A percentile compares a stretch with the other conserved stretches of the same genome.
Conservation (phyloP, 768 basidiomycete species). For the Lactifluus volemus region DNA sequence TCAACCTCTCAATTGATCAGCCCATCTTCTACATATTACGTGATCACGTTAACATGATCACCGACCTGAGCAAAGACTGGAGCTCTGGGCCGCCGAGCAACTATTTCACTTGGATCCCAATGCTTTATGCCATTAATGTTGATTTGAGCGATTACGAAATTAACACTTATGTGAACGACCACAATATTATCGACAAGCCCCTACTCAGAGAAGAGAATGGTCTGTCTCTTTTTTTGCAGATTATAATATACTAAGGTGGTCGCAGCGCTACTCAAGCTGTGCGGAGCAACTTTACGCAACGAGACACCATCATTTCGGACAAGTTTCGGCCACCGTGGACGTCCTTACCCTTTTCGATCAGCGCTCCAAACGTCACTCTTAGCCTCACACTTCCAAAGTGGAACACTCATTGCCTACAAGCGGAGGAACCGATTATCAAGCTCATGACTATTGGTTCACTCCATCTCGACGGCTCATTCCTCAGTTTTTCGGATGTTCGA, state of each 20-base stretch:
- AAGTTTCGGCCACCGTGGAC: constrained; percentile 65
- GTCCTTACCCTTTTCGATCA: constrained; percentile 54
- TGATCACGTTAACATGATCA: constrained; percentile 92
- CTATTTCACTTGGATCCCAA: constrained; percentile 78
- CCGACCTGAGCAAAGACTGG: constrained; percentile 93
- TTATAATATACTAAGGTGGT: neutral
- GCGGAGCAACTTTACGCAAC: constrained; percentile 47
- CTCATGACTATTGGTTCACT: constrained; percentile 53
- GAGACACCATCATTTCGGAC: constrained; percentile 54
- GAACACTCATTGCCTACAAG: constrained; percentile 76
- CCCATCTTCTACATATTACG: constrained; percentile 73
- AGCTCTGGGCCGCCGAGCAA: constrained; percentile 71
- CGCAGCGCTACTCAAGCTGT: constrained; percentile 63
- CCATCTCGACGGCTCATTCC: constrained; percentile 59
- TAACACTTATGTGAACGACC: constrained; percentile 85
- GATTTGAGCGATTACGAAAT: constrained; percentile 68
- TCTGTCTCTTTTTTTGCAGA: constrained; percentile 26
- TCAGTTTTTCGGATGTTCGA: constrained; percentile 57
- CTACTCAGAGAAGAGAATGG: constrained; percentile 77
- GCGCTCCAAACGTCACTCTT: constrained; percentile 48
- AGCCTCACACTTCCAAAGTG: constrained; percentile 73
- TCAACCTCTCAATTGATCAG: constrained; percentile 61
- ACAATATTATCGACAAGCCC: constrained; percentile 93
- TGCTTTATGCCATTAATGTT: constrained; percentile 61
- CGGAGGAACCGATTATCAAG: constrained; percentile 47